Evolutionary conservation across 1,139 yeast species (phyloP).

Genomic region (Petasospora fabianii): DNA sequence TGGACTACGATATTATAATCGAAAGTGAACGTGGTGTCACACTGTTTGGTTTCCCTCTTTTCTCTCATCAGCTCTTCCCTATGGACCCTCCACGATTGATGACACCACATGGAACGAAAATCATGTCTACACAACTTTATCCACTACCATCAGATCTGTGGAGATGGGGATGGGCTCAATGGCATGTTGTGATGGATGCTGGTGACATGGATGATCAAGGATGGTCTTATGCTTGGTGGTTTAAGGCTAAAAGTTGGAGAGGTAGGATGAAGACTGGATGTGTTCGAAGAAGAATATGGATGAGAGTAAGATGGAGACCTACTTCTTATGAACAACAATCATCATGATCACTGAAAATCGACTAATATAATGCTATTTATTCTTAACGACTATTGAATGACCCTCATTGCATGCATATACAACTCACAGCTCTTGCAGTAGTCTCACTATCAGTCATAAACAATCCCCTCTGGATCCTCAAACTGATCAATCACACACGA

Average conservation of each 20-base stretch:
- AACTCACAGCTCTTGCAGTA: no score
- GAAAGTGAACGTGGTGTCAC: slow-evolving; percentile 56
- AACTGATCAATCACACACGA: no score
- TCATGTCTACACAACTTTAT: slow-evolving; percentile 7
- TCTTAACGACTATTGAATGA: no score
- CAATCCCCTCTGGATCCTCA: no score
- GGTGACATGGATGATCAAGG: slow-evolving; percentile 66
- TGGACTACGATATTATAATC: slow-evolving; percentile 37
- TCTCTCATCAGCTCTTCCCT: slow-evolving; percentile 39
- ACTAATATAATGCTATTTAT: no score
- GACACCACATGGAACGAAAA: slow-evolving; percentile 8
- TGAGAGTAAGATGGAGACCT: slow-evolving; percentile 37
- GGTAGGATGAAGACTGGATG: slow-evolving; percentile 47
- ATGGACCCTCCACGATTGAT: slow-evolving; percentile 38
- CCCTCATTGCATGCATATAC: no score
- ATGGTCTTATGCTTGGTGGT: slow-evolving; percentile 58
- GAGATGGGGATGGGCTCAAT: slow-evolving; percentile 56
- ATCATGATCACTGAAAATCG: no score
- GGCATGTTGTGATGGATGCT: slow-evolving; percentile 60
- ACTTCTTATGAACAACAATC: no score
- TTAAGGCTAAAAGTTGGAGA: slow-evolving; percentile 52
- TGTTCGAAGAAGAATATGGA: slow-evolving; percentile 62
- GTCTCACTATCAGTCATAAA: no score
- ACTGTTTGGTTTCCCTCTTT: slow-evolving; percentile 51
- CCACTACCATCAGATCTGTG: slow-evolving; percentile 32